Percentiles rank a stretch among this genome's conserved stretches.
Conservation (phyloP, 371 early-diverging fungal species). For the Encephalitozoon romaleae region DNA sequence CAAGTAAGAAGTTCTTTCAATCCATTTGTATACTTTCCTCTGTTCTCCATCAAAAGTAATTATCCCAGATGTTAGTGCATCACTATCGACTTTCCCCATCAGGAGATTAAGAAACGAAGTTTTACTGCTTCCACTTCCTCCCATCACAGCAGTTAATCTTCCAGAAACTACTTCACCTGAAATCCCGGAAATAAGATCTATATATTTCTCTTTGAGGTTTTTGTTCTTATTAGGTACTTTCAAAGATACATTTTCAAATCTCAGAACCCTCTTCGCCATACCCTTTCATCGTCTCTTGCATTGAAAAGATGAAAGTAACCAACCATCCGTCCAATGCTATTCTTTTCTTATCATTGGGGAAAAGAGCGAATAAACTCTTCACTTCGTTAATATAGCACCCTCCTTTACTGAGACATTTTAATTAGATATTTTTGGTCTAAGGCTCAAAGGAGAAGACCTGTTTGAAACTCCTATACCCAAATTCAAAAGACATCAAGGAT, state of each 20-base stretch:
- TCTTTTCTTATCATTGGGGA: background rate
- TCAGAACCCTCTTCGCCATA: background rate
- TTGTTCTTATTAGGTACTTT: background rate
- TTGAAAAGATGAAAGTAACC: background rate
- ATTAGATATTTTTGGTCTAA: background rate
- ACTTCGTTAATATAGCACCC: background rate
- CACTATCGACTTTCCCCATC: conserved; percentile 63
- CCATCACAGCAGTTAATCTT: conserved; percentile 66
- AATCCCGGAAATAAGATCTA: conserved; percentile 11
- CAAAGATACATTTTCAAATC: background rate
- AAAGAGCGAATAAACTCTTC: background rate
- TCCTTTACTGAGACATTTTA: background rate
- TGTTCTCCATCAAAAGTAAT: conserved; percentile 53
- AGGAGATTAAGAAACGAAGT: conserved; percentile 58
- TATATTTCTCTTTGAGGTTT: background rate
- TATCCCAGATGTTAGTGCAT: conserved; percentile 64
- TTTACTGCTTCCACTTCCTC: conserved; percentile 65
- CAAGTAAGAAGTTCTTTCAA: conserved; percentile 4
- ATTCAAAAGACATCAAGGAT: background rate
- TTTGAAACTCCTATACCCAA: background rate
- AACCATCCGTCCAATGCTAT: background rate
- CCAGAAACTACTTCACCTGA: background rate
- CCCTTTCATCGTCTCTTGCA: background rate
- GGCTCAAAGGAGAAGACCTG: background rate
- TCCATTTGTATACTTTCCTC: conserved; percentile 1